These are phyloP conservation scores for Aspergillus indologenus DNA, from an alignment of 495 filamentous ascomycete species.

Conservation along the genomic window DNA sequence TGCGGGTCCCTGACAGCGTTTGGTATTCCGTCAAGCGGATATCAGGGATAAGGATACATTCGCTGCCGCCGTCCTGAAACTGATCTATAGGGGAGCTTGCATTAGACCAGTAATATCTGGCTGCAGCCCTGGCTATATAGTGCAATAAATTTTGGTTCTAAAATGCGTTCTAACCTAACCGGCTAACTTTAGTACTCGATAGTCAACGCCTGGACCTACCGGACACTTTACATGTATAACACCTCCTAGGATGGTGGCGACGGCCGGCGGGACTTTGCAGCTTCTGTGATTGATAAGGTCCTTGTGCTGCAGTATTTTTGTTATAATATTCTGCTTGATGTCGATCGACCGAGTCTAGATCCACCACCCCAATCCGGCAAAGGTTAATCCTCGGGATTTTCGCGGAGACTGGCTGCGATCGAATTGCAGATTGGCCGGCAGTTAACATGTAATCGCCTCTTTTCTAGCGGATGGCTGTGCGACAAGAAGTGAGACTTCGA, in stretches of 20 bases:
- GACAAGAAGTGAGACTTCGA: neutral
- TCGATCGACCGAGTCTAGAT: neutral
- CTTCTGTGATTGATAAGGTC: neutral
- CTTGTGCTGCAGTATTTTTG: neutral
- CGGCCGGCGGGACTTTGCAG: too few relatives aligned
- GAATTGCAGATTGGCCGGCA: neutral
- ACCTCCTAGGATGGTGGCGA: neutral
- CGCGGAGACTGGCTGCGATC: neutral
- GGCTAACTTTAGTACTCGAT: neutral
- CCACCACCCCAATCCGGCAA: neutral
- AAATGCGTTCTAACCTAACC: neutral
- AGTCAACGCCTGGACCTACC: neutral
- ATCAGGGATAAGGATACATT: conserved; percentile 35
- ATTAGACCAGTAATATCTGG: neutral
- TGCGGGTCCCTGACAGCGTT: conserved; percentile 73
- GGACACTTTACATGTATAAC: too few relatives aligned
- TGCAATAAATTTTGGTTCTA: neutral
- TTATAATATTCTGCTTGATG: neutral
- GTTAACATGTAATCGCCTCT: neutral
- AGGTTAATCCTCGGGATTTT: neutral
- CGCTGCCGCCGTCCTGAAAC: conserved; percentile 9
- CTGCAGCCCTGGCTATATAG: neutral
- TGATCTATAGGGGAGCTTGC: neutral
- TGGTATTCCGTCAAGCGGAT: conserved; percentile 78
- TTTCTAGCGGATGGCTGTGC: neutral